Conservation (phyloP, 1,284 basidiomycete species). For the Naganishia sp. region DNA sequence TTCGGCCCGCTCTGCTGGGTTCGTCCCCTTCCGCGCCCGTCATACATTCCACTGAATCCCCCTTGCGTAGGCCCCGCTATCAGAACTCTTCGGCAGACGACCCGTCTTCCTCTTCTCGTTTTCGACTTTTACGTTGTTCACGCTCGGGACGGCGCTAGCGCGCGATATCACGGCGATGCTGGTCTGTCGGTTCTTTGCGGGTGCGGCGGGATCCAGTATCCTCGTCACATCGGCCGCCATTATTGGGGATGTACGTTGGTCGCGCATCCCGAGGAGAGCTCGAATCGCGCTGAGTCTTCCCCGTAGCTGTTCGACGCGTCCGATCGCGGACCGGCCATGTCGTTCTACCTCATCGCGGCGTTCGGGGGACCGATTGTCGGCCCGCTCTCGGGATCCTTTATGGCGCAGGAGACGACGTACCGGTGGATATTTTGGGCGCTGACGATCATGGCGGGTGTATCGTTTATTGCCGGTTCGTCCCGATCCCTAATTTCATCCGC, state of each 20-base stretch:
- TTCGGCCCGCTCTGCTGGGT: constrained; percentile 56
- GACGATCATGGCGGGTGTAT: constrained; percentile 55
- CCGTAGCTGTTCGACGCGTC: constrained; percentile 43
- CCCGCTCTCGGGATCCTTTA: constrained; percentile 67
- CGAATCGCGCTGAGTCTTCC: not conserved
- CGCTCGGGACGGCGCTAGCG: constrained; percentile 63
- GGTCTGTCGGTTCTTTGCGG: constrained; percentile 41
- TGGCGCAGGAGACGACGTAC: constrained; percentile 43
- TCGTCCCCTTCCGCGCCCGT: constrained; percentile 35
- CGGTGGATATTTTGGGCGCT: constrained; percentile 74
- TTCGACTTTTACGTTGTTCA: constrained; percentile 44
- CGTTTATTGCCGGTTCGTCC: constrained; percentile 51
- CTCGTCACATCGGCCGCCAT: constrained; percentile 56
- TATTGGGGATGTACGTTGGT: constrained; percentile 49
- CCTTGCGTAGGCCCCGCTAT: constrained; percentile 53
- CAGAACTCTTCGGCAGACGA: constrained; percentile 49
- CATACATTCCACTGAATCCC: constrained; percentile 48
- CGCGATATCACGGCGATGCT: constrained; percentile 55
- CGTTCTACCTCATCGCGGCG: constrained; percentile 67
- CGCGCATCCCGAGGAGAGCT: too few species aligned
- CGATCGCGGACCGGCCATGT: constrained; percentile 58
- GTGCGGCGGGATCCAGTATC: constrained; percentile 51
- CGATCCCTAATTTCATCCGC: not conserved
- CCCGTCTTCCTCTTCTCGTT: constrained; percentile 54
- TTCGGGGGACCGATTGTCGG: constrained; percentile 66